A percentile compares a stretch with the other conserved stretches of the same genome.
Conservation (phyloP, 1,284 basidiomycete genomes). For the Fistulinella staudtii region DNA sequence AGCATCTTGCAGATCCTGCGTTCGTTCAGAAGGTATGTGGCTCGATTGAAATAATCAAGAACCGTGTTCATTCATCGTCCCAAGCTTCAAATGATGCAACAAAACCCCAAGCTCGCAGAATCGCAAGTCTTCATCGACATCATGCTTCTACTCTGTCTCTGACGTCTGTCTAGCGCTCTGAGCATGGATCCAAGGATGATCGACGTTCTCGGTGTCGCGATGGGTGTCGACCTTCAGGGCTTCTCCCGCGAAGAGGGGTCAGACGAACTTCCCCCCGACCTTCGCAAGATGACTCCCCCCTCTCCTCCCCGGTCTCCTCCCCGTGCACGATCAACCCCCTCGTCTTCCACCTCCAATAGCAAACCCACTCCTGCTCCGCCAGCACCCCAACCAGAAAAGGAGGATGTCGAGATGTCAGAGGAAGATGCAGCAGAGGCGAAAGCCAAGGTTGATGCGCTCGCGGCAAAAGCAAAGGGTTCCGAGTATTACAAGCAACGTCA, state of each 20-base stretch:
- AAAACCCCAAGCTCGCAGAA: constrained; percentile 59
- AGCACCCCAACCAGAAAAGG: constrained; percentile 36
- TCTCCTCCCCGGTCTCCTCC: constrained; percentile 42
- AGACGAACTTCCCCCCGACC: constrained; percentile 69
- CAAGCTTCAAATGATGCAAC: constrained; percentile 62
- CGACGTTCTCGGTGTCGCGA: constrained; percentile 86
- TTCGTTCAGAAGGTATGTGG: constrained; percentile 65
- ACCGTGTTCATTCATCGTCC: too few relatives aligned
- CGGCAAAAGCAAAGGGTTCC: constrained; percentile 75
- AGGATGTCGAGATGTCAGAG: constrained; percentile 62
- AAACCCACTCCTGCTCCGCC: constrained; percentile 30
- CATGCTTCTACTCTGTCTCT: constrained; percentile 10
- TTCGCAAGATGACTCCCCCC: constrained; percentile 33
- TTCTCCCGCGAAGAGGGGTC: constrained; percentile 85
- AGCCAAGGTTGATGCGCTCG: constrained; percentile 71
- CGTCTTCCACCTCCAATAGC: constrained; percentile 28
- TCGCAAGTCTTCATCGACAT: constrained; percentile 33
- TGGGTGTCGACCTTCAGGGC: constrained; percentile 92
- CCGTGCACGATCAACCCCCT: constrained; percentile 42
- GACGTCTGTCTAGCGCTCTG: constrained; percentile 50
- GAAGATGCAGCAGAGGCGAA: constrained; percentile 60
- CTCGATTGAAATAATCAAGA: too few relatives aligned
- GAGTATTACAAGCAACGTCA: constrained; percentile 85
- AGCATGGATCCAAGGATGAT: constrained; percentile 87
- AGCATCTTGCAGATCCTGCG: constrained; percentile 76